Evolutionary conservation across 169 alveolate species (phyloP).

Genomic region (Plasmodium gallinaceum): DNA sequence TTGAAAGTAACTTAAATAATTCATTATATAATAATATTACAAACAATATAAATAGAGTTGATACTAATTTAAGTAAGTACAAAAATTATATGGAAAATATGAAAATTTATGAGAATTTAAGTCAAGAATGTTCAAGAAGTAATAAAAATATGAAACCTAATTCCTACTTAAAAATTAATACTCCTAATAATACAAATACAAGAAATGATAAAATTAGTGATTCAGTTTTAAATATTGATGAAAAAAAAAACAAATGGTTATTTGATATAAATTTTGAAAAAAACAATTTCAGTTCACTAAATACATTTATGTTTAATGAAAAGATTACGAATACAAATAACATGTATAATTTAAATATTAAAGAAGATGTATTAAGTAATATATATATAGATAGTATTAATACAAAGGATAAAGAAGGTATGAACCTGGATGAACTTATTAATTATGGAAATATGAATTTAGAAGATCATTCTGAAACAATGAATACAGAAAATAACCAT

Average conservation of each 20-base stretch:
- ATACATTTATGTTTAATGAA: background rate
- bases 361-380: background rate
- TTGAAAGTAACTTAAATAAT: too few relatives aligned
- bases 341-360: background rate
- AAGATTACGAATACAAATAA: background rate
- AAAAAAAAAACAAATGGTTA: background rate
- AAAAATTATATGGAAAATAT: background rate
- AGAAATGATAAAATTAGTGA: background rate
- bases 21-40: background rate
- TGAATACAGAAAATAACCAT: background rate
- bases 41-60: background rate
- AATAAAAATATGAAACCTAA: background rate
- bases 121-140: background rate
- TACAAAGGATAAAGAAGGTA: background rate
- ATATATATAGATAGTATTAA: background rate
- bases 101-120: background rate
- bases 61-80: background rate
- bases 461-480: background rate
- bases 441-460: background rate
- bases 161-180: background rate
- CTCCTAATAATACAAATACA: background rate
- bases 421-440: background rate
- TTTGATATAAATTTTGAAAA: background rate
- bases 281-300: background rate
- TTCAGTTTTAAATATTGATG: background rate